Percentiles rank a stretch among this genome's conserved stretches.
Conservation (phyloP, 331 rosid species). For the Quercus phellos region DNA sequence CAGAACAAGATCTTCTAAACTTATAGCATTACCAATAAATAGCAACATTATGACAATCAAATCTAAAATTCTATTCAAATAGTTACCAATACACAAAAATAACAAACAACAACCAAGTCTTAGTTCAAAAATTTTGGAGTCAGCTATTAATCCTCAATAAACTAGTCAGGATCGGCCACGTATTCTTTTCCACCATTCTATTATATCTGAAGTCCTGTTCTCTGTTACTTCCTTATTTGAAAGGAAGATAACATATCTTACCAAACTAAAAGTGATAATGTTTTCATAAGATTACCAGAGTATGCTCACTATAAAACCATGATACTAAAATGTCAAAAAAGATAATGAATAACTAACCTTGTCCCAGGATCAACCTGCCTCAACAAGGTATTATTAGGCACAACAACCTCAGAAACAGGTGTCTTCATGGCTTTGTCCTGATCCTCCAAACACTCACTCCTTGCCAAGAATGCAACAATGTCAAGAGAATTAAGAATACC, state of each 20-base stretch:
- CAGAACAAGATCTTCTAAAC: neutral
- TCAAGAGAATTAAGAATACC: conserved; percentile 89
- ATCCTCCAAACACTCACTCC: conserved; percentile 61
- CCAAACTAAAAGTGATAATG: neutral
- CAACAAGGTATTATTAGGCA: conserved; percentile 50
- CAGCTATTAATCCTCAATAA: too few species aligned
- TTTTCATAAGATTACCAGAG: neutral
- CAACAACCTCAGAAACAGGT: conserved; percentile 64
- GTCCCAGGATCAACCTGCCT: conserved; percentile 93
- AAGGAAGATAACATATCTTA: neutral
- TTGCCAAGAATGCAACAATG: conserved; percentile 77
- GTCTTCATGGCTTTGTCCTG: conserved; percentile 77
- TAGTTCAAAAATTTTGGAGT: too few species aligned
- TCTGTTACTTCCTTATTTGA: too few species aligned
- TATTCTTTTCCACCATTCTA: too few species aligned
- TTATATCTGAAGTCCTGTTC: too few species aligned
- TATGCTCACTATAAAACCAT: neutral
- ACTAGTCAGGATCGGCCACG: too few species aligned
- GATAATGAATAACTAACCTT: conserved; percentile 41
- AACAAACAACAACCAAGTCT: too few species aligned
- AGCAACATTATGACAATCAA: neutral
- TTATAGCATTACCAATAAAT: neutral
- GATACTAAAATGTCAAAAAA: neutral
- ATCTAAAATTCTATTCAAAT: neutral
- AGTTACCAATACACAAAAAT: neutral